Evolutionary conservation across 352 stramenopile species (phyloP).

Genomic region (Phytophthora pseudosyringae): DNA sequence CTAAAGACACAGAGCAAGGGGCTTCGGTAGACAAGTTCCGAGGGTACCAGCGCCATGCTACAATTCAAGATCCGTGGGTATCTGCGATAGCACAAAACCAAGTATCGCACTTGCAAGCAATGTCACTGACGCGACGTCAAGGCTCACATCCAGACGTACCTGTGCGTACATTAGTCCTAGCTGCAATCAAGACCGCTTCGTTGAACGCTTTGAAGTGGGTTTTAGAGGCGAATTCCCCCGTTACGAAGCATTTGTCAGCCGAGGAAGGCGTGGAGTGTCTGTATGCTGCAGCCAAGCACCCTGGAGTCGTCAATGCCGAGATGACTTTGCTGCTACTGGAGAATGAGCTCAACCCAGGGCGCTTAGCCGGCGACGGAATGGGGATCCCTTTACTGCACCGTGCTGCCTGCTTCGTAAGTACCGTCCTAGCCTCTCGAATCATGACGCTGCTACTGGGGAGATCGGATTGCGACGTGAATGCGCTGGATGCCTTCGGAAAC

Average conservation of each 20-base stretch:
- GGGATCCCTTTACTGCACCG: slow-evolving; percentile 59
- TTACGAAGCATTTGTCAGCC: slow-evolving; percentile 16
- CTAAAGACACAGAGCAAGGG: neutral
- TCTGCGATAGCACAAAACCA: slow-evolving; percentile 37
- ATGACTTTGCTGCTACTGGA: slow-evolving; percentile 56
- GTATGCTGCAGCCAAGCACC: slow-evolving; percentile 29
- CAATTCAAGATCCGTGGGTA: slow-evolving; percentile 12
- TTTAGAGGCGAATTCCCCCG: slow-evolving; percentile 12
- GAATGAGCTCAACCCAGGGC: slow-evolving; percentile 35
- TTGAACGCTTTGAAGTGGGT: slow-evolving; percentile 56
- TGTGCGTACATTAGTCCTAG: slow-evolving; percentile 23
- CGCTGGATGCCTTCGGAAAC: slow-evolving; percentile 56
- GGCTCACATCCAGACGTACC: neutral
- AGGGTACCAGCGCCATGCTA: neutral
- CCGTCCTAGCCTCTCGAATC: slow-evolving; percentile 17
- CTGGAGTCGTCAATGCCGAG: slow-evolving; percentile 38
- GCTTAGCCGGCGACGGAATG: slow-evolving; percentile 55
- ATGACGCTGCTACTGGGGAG: slow-evolving; percentile 37
- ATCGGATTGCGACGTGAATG: slow-evolving; percentile 50
- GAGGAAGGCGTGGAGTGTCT: slow-evolving; percentile 28
- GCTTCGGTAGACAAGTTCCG: neutral
- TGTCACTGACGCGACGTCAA: slow-evolving; percentile 9
- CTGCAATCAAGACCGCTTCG: slow-evolving; percentile 37
- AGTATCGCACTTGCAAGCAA: slow-evolving; percentile 43
- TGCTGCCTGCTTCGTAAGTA: slow-evolving; percentile 49